Conservation (phyloP, 2,329 filamentous ascomycete genomes). For the Neofusicoccum kwambonambiense region DNA sequence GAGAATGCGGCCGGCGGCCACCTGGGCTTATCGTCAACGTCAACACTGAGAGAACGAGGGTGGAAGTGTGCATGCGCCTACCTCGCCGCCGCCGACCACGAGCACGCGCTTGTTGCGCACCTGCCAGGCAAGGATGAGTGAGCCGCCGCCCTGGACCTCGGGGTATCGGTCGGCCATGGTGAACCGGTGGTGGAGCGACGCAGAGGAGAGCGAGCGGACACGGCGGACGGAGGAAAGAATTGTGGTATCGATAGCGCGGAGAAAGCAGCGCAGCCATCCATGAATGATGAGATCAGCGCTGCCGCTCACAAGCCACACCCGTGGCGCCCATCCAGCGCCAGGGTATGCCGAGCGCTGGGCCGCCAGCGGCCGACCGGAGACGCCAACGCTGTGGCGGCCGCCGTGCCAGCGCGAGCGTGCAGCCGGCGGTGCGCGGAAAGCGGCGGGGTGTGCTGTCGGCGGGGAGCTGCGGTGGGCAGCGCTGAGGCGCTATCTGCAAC, state of each 20-base stretch:
- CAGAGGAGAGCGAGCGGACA: neutral
- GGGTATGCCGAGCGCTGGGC: too few relatives aligned
- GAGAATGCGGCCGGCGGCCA: constrained; percentile 90
- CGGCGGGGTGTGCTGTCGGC: neutral
- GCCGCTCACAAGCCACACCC: constrained; percentile 4
- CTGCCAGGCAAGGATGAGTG: constrained; percentile 94
- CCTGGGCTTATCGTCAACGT: constrained; percentile 57
- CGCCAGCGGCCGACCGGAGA: neutral
- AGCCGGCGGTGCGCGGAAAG: neutral
- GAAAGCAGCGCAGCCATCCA: constrained; percentile 1
- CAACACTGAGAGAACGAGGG: constrained; percentile 23
- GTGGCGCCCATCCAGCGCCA: neutral
- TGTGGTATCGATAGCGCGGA: neutral
- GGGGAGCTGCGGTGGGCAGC: neutral
- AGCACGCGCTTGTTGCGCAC: constrained; percentile 83
- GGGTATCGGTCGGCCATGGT: constrained; percentile 63
- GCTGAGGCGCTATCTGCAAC: neutral
- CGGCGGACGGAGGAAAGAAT: neutral
- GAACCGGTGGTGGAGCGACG: constrained; percentile 18
- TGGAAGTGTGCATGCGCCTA: constrained; percentile 44
- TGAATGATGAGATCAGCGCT: constrained; percentile 12
- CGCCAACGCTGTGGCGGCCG: too few relatives aligned
- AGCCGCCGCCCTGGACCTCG: constrained; percentile 83
- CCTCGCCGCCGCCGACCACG: constrained; percentile 94
- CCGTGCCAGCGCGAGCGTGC: neutral